Evolutionary conservation across 805 yeast species (phyloP), one percentile per base, ranked within the genome.

Genomic region (Hanseniaspora lindneri): DNA sequence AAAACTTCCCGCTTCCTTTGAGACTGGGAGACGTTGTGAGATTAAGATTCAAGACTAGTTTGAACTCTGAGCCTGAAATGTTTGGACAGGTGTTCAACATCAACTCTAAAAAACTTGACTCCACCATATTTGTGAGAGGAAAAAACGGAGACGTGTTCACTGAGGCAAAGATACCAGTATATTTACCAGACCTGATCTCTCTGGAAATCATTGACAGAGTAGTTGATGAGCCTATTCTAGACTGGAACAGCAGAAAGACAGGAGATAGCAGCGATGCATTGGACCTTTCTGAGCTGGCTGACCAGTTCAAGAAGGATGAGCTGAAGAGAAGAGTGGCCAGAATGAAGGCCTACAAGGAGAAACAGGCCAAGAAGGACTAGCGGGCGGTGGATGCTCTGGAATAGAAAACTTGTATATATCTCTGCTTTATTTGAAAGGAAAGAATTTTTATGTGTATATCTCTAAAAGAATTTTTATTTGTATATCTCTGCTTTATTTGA

Each of bases 171-270:
- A 24, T 44, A 16, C 48, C 48, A 7, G n/a, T 44, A 4, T 44
- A 28, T 17, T 27, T 30, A 21, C 39, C 41, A 9, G 48, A 44
- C 27, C 17, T 44, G 19, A 20, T 24, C 9, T 20, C 41, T 11
- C 8, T 44, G 20, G 48, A 44, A 44, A 44, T 44, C n/a, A 36
- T 44, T 9, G 48, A 44, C n/a, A 35, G 48, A 36, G n/a, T 27
- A 13, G 39, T 27, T 24, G 28, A 20, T 21, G 36, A 44, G 29
- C 41, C 39, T 25, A 33, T n/a, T 14, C 4, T 35, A 11, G 39
- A 35, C n/a, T 35, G 39, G 39, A 21, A 35, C n/a, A 9, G 16
- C 3, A 35, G 27, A 21, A 35, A 35, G 27, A 35, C 39, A 13
- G 27, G 39, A 9, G 39, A 42, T 14, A 34, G 29, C 24, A 23